Percentiles rank a stretch among this genome's conserved stretches.
Evolutionary conservation across 768 basidiomycete species (phyloP).

Genomic region (Leccinum olivaceopallidum): DNA sequence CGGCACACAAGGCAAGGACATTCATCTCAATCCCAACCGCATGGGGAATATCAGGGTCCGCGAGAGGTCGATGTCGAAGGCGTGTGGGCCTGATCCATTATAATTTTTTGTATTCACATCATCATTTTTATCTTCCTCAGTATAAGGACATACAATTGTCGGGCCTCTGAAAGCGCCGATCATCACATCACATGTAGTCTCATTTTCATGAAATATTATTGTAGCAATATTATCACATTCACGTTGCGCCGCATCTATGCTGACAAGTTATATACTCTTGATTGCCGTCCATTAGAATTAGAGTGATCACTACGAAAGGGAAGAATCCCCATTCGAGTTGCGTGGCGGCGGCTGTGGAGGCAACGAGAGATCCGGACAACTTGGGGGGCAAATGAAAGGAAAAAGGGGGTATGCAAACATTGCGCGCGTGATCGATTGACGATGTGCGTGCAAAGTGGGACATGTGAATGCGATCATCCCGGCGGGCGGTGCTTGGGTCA

Average conservation of each 20-base stretch:
- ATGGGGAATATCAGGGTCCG: conserved; percentile 21
- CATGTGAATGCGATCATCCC: not conserved
- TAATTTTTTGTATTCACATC: not conserved
- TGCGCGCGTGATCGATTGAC: not conserved
- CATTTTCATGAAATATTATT: not conserved
- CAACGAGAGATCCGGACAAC: not conserved
- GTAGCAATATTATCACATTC: not conserved
- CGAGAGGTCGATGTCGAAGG: conserved; percentile 46
- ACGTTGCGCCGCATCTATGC: not conserved
- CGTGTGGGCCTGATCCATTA: conserved; percentile 34
- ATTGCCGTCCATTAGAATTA: not conserved
- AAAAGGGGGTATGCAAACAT: not conserved
- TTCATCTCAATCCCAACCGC: not conserved
- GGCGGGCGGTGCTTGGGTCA: not conserved
- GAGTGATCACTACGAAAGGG: not conserved
- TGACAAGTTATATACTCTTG: not conserved
- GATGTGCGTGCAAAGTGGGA: not conserved
- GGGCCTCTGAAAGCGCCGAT: not conserved
- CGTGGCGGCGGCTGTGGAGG: not conserved
- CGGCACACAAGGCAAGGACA: conserved; percentile 13
- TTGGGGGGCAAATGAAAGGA: too few species aligned
- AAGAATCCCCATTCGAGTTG: not conserved
- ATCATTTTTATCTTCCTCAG: not conserved
- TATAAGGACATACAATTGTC: not conserved
- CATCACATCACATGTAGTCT: not conserved